phyloP scores from a whole-genome alignment of 2,329 filamentous ascomycete genomes.

The Xylaria sp. region DNA sequence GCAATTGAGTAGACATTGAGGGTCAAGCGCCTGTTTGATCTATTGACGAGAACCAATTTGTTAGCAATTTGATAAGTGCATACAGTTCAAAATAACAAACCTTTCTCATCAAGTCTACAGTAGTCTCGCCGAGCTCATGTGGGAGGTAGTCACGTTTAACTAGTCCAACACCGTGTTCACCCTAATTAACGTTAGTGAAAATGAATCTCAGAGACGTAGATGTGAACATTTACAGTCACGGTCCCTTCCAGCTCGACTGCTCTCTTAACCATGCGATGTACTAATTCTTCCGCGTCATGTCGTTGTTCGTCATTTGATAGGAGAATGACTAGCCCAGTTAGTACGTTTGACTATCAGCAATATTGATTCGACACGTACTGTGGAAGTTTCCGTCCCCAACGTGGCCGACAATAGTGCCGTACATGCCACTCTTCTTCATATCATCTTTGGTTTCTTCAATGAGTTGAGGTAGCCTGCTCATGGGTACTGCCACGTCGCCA shows the following conservation, averaged over 20 bases:
- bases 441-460: conserved; percentile 80
- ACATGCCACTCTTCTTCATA: conserved; percentile 65
- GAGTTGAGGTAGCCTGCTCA: conserved; percentile 76
- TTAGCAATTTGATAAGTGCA: conserved; percentile 23
- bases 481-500: conserved; percentile 85
- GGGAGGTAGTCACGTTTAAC: conserved; percentile 86
- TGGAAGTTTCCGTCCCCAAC: conserved; percentile 85
- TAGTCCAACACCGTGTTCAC: conserved; percentile 84
- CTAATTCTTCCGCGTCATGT: conserved; percentile 72
- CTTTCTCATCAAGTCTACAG: conserved; percentile 86
- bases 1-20: conserved; percentile 74
- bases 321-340: conserved; percentile 58
- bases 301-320: conserved; percentile 74
- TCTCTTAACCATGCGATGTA: conserved; percentile 86
- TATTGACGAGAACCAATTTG: conserved; percentile 47
- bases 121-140: conserved; percentile 78
- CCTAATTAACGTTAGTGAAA: conserved; percentile 53
- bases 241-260: conserved; percentile 88
- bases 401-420: conserved; percentile 74
- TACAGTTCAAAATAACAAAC: conserved; percentile 54
- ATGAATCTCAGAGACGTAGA: background rate
- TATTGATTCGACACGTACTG: conserved; percentile 50
- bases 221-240: conserved; percentile 66
- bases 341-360: conserved; percentile 1
- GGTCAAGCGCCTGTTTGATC: conserved; percentile 85